A percentile compares a stretch with the other conserved stretches of the same genome.
Evolutionary conservation across 495 filamentous ascomycete species (phyloP).

Genomic region (Neurospora africana): DNA sequence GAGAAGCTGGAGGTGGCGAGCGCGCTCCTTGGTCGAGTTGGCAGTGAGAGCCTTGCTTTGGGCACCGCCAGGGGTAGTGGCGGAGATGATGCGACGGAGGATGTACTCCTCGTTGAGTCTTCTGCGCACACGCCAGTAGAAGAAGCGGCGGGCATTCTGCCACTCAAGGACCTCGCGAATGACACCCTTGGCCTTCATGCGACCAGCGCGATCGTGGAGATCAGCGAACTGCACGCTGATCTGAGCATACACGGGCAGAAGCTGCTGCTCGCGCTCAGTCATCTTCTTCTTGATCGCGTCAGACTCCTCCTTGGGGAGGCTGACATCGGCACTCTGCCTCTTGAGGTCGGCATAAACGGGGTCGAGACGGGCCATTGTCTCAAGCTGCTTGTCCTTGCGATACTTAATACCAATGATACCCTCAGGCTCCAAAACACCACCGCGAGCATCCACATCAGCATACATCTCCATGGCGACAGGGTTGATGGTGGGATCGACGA

Average conservation of each 20-base stretch:
- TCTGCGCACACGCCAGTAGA: conserved; percentile 98
- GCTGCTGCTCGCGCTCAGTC: conserved; percentile 74
- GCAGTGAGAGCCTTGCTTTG: conserved; percentile 27
- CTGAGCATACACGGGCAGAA: conserved; percentile 87
- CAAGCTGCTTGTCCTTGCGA: conserved; percentile 91
- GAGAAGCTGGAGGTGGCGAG: conserved; percentile 55
- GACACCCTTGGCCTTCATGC: conserved; percentile 94
- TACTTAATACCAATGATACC: conserved; percentile 98
- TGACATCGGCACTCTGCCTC: conserved; percentile 57
- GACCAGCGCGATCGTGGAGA: conserved; percentile 90
- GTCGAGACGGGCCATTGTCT: conserved; percentile 95
- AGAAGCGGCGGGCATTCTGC: conserved; percentile 90
- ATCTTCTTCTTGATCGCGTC: conserved; percentile 75
- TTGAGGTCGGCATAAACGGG: conserved; percentile 71
- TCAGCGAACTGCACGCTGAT: conserved; percentile 93
- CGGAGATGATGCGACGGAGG: conserved; percentile 69
- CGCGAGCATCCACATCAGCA: conserved; percentile 88
- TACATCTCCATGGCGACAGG: conserved; percentile 98
- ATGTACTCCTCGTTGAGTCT: conserved; percentile 94
- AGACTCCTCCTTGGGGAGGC: conserved; percentile 60
- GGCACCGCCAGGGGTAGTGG: conserved; percentile 25
- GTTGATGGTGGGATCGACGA: conserved; percentile 97
- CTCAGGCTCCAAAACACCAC: conserved; percentile 95
- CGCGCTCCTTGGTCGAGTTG: conserved; percentile 40
- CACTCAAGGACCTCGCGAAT: conserved; percentile 78